These are phyloP conservation scores for Suillus lakei DNA, from an alignment of 768 basidiomycete species.

Conservation along the genomic window DNA sequence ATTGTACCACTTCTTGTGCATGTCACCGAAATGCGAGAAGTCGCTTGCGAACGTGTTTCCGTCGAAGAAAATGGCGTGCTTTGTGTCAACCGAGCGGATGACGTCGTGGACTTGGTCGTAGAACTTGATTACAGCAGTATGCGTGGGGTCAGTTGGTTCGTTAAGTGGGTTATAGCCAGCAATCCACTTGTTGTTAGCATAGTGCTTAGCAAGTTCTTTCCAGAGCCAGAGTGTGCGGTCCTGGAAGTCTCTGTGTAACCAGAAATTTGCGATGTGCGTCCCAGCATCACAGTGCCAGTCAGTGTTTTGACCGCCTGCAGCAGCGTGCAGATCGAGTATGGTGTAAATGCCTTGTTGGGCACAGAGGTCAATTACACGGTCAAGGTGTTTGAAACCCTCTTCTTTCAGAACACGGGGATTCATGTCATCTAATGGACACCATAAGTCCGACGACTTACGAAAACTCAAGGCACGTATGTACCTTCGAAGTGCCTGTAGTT, in stretches of 20 bases:
- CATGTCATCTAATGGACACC: constrained; percentile 58
- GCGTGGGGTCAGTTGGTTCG: constrained; percentile 75
- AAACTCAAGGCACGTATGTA: constrained; percentile 3
- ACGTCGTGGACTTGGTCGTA: constrained; percentile 72
- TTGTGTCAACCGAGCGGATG: constrained; percentile 70
- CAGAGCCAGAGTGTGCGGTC: constrained; percentile 80
- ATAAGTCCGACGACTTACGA: background rate
- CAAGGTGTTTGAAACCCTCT: constrained; percentile 80
- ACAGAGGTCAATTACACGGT: constrained; percentile 78
- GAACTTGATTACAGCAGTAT: constrained; percentile 65
- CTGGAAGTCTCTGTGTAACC: constrained; percentile 86
- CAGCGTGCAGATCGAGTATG: constrained; percentile 81
- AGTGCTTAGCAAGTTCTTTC: constrained; percentile 75
- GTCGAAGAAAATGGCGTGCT: constrained; percentile 81
- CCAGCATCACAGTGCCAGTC: constrained; percentile 85
- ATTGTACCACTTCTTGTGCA: constrained; percentile 66
- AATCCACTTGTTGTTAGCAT: constrained; percentile 80
- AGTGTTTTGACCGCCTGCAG: constrained; percentile 74
- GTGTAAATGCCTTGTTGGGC: constrained; percentile 78
- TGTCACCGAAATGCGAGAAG: constrained; percentile 73
- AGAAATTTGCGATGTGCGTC: constrained; percentile 73
- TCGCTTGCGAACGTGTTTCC: constrained; percentile 85
- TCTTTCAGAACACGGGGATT: constrained; percentile 79
- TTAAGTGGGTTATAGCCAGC: constrained; percentile 89
- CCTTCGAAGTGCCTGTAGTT: constrained; percentile 77